Conservation (phyloP, 2,329 filamentous ascomycete species). For the Metarhizium album region DNA sequence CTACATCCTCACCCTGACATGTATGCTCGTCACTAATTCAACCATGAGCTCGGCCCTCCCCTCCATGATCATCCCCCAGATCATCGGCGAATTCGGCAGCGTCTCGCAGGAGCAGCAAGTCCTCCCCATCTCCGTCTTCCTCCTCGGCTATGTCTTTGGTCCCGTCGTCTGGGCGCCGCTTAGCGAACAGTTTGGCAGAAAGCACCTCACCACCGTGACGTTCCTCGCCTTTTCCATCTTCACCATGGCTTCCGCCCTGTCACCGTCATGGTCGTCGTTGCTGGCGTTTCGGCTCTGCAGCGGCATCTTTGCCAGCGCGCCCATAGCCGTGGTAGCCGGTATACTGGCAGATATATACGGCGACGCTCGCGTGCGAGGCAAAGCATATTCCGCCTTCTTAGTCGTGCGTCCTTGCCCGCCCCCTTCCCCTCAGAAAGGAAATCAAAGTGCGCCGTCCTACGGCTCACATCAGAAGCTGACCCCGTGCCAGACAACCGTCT, state of each 20-base stretch:
- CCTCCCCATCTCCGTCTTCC: slow-evolving; percentile 51
- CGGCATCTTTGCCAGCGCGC: slow-evolving; percentile 44
- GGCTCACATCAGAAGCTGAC: background rate
- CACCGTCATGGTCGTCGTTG: slow-evolving; percentile 40
- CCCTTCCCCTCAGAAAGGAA: background rate
- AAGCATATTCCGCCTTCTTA: slow-evolving; percentile 36
- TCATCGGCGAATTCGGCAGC: slow-evolving; percentile 46
- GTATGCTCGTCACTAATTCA: slow-evolving; percentile 53
- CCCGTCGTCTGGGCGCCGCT: slow-evolving; percentile 54
- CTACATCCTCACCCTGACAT: slow-evolving; percentile 41
- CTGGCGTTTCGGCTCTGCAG: slow-evolving; percentile 44
- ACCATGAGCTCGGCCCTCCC: slow-evolving; percentile 57
- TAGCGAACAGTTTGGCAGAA: slow-evolving; percentile 53
- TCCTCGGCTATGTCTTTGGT: slow-evolving; percentile 52
- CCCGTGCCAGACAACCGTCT: slow-evolving; percentile 41
- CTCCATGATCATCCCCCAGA: slow-evolving; percentile 48
- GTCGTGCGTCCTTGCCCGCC: slow-evolving; percentile 32
- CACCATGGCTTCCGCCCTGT: slow-evolving; percentile 44
- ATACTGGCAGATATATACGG: slow-evolving; percentile 58
- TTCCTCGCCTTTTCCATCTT: slow-evolving; percentile 39
- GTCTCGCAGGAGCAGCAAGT: slow-evolving; percentile 34
- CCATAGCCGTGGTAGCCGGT: slow-evolving; percentile 51
- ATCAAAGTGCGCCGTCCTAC: background rate
- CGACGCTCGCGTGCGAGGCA: slow-evolving; percentile 18
- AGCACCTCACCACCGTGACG: slow-evolving; percentile 32